phyloP scores from a whole-genome alignment of 805 yeast species.

The Metschnikowia gelsemii region DNA sequence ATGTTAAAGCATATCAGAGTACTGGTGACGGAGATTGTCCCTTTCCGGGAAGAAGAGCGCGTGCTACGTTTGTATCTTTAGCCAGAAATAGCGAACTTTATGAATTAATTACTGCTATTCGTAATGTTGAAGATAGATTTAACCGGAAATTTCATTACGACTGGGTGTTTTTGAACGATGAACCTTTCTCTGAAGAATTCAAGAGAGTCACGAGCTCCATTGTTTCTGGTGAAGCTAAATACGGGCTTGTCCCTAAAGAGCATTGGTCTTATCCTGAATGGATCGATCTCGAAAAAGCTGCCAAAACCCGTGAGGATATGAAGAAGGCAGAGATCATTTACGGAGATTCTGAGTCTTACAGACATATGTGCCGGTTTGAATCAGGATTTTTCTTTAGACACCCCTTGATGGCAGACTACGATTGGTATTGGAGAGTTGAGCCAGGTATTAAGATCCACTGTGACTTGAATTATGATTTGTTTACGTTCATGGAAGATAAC shows the following conservation, averaged over 20 bases:
- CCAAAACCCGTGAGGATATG: constrained; percentile 25
- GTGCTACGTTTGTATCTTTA: constrained; percentile 21
- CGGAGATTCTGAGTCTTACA: constrained; percentile 19
- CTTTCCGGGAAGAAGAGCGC: constrained; percentile 14
- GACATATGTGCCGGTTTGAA: constrained; percentile 25
- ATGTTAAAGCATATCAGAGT: background rate
- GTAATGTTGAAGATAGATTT: constrained; percentile 25
- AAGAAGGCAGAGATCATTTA: constrained; percentile 32
- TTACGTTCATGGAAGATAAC: constrained; percentile 25
- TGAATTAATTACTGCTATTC: constrained; percentile 20
- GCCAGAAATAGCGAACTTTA: constrained; percentile 19
- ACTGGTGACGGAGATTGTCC: constrained; percentile 8
- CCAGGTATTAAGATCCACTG: constrained; percentile 25
- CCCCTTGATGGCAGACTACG: constrained; percentile 23
- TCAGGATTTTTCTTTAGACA: constrained; percentile 24
- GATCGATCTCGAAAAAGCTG: constrained; percentile 29
- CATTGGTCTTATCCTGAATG: constrained; percentile 25
- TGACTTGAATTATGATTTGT: constrained; percentile 28
- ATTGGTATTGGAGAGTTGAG: constrained; percentile 30
- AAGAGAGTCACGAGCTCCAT: constrained; percentile 17
- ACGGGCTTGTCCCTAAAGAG: constrained; percentile 22
- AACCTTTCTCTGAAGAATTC: constrained; percentile 25
- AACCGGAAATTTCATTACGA: constrained; percentile 25
- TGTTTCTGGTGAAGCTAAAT: constrained; percentile 24
- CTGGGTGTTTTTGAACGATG: constrained; percentile 29